These are phyloP conservation scores for Wickerhamomyces mucosus DNA, from an alignment of 805 yeast species.

Conservation along the genomic window DNA sequence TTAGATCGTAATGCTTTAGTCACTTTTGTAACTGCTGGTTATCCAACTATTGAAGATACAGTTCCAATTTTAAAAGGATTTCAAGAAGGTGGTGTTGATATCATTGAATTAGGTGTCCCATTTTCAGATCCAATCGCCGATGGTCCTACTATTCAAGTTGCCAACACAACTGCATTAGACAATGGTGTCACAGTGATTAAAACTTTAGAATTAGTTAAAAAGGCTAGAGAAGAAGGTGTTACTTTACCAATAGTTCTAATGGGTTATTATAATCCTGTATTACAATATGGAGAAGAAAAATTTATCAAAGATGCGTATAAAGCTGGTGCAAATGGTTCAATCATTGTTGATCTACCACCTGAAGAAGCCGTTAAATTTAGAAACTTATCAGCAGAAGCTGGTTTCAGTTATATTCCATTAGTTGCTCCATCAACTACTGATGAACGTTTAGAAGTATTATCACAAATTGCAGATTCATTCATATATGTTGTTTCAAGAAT, in stretches of 20 bases:
- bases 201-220: constrained; percentile 60
- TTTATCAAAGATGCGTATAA: constrained; percentile 68
- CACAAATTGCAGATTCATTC: constrained; percentile 88
- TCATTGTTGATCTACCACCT: constrained; percentile 94
- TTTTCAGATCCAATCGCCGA: constrained; percentile 98
- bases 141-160: constrained; percentile 92
- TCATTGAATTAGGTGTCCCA: constrained; percentile 92
- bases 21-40: constrained; percentile 91
- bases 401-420: constrained; percentile 80
- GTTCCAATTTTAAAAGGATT: constrained; percentile 77
- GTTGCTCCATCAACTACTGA: constrained; percentile 97
- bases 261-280: constrained; percentile 97
- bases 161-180: constrained; percentile 72
- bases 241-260: constrained; percentile 82
- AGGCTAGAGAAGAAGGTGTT: constrained; percentile 78
- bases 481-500: constrained; percentile 94
- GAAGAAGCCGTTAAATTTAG: constrained; percentile 92
- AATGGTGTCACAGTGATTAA: constrained; percentile 70
- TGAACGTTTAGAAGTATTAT: constrained; percentile 69
- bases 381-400: constrained; percentile 53
- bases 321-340: constrained; percentile 93
- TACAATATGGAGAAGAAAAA: constrained; percentile 81
- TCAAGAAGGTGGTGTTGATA: constrained; percentile 93
- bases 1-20: constrained; percentile 74
- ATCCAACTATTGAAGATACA: constrained; percentile 81